Conservation (phyloP, 2,329 filamentous ascomycete genomes). For the Alternaria sp. region DNA sequence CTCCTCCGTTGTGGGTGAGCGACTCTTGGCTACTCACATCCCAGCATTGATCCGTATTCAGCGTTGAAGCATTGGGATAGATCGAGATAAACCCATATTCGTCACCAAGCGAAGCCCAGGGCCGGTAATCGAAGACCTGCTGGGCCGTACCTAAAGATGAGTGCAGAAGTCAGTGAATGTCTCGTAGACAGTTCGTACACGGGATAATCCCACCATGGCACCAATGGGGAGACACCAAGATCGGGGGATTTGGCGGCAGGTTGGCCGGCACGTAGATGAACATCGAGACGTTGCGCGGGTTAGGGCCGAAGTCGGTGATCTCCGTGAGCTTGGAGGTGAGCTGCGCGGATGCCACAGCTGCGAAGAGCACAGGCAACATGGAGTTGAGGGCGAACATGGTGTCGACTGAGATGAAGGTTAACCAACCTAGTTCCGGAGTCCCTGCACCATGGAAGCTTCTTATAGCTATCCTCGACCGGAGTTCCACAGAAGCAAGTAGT, state of each 20-base stretch:
- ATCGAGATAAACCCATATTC: slow-evolving; percentile 46
- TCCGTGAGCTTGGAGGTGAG: slow-evolving; percentile 38
- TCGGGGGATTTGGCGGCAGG: slow-evolving; percentile 35
- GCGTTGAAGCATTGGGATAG: slow-evolving; percentile 33
- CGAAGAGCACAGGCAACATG: slow-evolving; percentile 17
- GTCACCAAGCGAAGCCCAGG: slow-evolving; percentile 40
- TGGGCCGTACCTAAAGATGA: slow-evolving; percentile 23
- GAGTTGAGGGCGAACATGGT: slow-evolving; percentile 9
- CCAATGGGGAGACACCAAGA: slow-evolving; percentile 44
- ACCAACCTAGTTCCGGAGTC: neutral
- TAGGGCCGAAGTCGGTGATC: slow-evolving; percentile 39
- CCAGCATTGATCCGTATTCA: slow-evolving; percentile 45
- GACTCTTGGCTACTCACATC: slow-evolving; percentile 44
- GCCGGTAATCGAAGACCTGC: slow-evolving; percentile 35
- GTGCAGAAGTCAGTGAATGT: neutral
- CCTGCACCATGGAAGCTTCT: neutral
- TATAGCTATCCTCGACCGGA: neutral
- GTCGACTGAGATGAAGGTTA: neutral
- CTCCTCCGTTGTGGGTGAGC: slow-evolving; percentile 42
- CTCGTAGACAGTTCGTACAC: neutral
- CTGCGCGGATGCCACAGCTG: slow-evolving; percentile 23
- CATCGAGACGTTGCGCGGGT: slow-evolving; percentile 42
- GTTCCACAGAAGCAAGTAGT: neutral
- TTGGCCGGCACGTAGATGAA: slow-evolving; percentile 44
- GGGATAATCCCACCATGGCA: slow-evolving; percentile 28